Evolutionary conservation across 495 filamentous ascomycete species (phyloP).

Genomic region (Mycothermus thermophilus): DNA sequence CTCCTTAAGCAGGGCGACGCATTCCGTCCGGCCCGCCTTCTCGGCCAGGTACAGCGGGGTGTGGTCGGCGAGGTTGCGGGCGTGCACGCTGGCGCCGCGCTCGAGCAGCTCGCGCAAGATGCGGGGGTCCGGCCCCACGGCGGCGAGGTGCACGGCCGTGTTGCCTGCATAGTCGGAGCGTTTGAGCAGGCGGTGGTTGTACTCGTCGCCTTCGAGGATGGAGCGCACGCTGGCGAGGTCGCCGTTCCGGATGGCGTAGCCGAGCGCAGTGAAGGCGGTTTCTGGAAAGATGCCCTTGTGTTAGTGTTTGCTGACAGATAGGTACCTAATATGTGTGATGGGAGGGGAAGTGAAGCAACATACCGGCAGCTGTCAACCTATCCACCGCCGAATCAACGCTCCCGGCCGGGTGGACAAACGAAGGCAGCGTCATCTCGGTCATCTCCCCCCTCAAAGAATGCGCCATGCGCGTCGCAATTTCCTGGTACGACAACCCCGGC

Average conservation of each 20-base stretch:
- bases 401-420: constrained; percentile 61
- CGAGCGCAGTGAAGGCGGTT: constrained; percentile 53
- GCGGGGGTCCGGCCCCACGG: constrained; percentile 30
- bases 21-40: constrained; percentile 38
- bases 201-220: constrained; percentile 49
- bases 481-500: constrained; percentile 43
- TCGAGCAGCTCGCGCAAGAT: constrained; percentile 60
- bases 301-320: constrained; percentile 20
- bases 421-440: constrained; percentile 50
- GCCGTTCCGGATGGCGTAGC: constrained; percentile 67
- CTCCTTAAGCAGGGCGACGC: constrained; percentile 45
- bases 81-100: constrained; percentile 73
- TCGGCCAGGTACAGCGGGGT: constrained; percentile 73
- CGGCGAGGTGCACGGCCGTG: constrained; percentile 58
- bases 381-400: constrained; percentile 19
- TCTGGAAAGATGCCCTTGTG: constrained; percentile 14
- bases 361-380: constrained; percentile 21
- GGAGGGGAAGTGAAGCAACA: background rate
- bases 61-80: constrained; percentile 64
- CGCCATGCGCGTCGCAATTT: constrained; percentile 60
- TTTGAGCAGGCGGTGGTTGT: constrained; percentile 50
- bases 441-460: constrained; percentile 71
- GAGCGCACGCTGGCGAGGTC: constrained; percentile 48
- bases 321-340: background rate
- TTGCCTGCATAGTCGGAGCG: constrained; percentile 79